Percentiles rank a stretch among this genome's conserved stretches.
Evolutionary conservation across 352 stramenopile genomes (phyloP).

Genomic region (Blastocystis sp.): DNA sequence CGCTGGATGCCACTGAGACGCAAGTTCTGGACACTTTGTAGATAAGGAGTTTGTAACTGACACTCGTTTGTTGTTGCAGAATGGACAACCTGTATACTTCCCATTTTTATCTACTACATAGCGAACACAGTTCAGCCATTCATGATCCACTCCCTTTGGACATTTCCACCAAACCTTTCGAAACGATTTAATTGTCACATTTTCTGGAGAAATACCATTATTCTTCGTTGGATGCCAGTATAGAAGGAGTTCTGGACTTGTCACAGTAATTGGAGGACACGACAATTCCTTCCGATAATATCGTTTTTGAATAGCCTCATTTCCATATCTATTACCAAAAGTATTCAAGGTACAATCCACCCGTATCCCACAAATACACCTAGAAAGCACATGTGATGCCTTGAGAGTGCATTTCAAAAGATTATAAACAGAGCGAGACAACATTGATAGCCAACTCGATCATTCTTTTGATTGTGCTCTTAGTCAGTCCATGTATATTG

Average conservation of each 20-base stretch:
- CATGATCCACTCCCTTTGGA: constrained; percentile 65
- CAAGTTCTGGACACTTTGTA: constrained; percentile 56
- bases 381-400: no score
- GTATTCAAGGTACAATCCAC: no score
- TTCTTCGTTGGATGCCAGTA: constrained; percentile 68
- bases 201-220: not conserved
- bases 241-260: constrained; percentile 36
- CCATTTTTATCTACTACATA: constrained; percentile 37
- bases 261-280: not conserved
- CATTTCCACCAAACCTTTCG: constrained; percentile 64
- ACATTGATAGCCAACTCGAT: no score
- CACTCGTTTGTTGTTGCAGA: constrained; percentile 58
- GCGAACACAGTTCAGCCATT: constrained; percentile 42
- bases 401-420: no score
- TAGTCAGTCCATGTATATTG: no score
- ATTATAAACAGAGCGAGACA: no score
- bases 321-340: not conserved
- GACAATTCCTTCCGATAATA: not conserved
- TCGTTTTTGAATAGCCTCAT: constrained; percentile 11
- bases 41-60: constrained; percentile 59
- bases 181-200: constrained; percentile 60
- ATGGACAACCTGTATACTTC: constrained; percentile 37
- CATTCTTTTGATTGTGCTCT: no score
- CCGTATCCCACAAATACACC: no score
- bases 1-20: constrained; percentile 62